These are phyloP conservation scores for Nymphaea thermarum DNA, from an alignment of 164 flowering plant species.

Conservation along the genomic window DNA sequence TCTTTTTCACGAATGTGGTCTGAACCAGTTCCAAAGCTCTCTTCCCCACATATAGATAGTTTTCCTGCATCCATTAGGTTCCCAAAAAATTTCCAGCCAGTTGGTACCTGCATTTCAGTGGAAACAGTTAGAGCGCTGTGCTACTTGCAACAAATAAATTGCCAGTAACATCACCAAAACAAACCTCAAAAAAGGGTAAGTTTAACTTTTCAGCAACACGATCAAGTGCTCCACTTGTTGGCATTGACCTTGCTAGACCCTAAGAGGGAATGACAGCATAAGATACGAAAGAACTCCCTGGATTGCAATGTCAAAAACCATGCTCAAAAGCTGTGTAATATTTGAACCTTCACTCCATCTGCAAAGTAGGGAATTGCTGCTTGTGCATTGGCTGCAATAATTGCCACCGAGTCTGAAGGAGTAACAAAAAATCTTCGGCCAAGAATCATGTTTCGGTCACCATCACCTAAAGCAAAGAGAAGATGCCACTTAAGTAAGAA, in stretches of 20 bases:
- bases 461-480: conserved; percentile 61
- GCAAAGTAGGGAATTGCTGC: conserved; percentile 84
- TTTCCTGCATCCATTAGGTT: conserved; percentile 98
- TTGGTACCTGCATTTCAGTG: conserved; percentile 66
- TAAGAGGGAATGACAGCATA: conserved; percentile 8
- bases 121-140: neutral
- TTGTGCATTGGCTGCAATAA: conserved; percentile 94
- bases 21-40: conserved; percentile 99
- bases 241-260: conserved; percentile 99
- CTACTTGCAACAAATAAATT: neutral
- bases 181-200: conserved; percentile 91
- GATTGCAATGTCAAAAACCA: neutral
- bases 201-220: conserved; percentile 77
- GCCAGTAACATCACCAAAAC: neutral
- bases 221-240: conserved; percentile 98
- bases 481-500: neutral
- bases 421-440: conserved; percentile 80
- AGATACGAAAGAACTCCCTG: neutral
- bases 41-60: conserved; percentile 97
- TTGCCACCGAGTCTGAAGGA: conserved; percentile 97
- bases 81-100: conserved; percentile 99
- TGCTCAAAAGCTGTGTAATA: neutral
- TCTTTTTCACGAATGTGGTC: conserved; percentile 99
- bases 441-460: conserved; percentile 96
- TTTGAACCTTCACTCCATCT: conserved; percentile 68